Evolutionary conservation across 257 asterid species (phyloP).

Genomic region (Prunella vulgaris): DNA sequence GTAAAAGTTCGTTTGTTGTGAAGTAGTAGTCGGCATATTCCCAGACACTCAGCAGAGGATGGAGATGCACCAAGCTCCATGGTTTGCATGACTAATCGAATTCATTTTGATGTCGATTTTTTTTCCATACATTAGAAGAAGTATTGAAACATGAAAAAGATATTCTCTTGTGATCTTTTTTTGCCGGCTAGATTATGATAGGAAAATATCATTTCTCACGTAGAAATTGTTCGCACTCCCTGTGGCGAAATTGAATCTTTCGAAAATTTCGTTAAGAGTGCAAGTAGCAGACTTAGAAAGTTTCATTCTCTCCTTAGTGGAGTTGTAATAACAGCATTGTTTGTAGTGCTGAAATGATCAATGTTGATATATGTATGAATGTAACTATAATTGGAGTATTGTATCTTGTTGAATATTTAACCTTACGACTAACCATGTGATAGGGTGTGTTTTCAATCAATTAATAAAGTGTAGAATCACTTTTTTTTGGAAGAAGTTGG

Average conservation of each 20-base stretch:
- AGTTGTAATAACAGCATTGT: background rate
- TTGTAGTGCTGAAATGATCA: background rate
- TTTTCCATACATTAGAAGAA: constrained; percentile 25
- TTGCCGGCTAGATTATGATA: background rate
- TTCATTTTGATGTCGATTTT: constrained; percentile 22
- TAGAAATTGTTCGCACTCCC: background rate
- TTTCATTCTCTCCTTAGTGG: background rate
- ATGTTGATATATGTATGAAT: background rate
- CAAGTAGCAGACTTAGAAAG: background rate
- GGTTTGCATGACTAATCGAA: constrained; percentile 19
- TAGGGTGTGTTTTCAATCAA: no score
- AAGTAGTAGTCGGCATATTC: constrained; percentile 24
- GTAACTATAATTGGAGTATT: background rate
- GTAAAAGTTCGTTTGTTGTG: constrained; percentile 85
- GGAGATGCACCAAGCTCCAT: constrained; percentile 7
- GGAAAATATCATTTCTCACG: constrained; percentile 5
- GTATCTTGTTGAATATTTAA: background rate
- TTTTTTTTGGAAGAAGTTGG: no score
- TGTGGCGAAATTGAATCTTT: constrained; percentile 18
- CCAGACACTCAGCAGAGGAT: background rate
- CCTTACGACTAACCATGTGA: no score
- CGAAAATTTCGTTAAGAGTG: background rate
- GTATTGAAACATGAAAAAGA: background rate
- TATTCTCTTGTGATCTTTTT: background rate
- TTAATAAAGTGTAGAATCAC: no score